Evolutionary conservation across 2,329 filamentous ascomycete species (phyloP), one percentile per base, ranked within the genome.

Genomic region (Aspergillus proliferans): DNA sequence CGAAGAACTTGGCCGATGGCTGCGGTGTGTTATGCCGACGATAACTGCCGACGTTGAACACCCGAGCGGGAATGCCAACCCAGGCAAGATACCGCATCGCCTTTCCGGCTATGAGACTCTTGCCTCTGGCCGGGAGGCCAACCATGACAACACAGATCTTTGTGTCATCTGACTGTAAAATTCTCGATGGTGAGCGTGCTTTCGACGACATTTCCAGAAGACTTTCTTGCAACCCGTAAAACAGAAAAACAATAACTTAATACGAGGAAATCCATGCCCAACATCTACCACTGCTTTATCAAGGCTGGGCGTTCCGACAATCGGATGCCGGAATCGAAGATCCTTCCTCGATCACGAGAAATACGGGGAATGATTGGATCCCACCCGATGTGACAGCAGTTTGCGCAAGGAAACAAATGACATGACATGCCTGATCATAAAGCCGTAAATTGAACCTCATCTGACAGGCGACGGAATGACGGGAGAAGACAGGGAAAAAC

Each of bases 71-170:
- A 65, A 98, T 91, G 22, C 91, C 95, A 51, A 97, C 85, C 93
- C 93, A 98, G 69, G 88, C 87, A 33, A 98, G 84, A 72, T 98
- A 98, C 52, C 93, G 86, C 69, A 93, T 86, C 52, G 90, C 89
- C 82, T 96, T 96, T 65, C 95, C 90, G 59, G 93, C 92, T 68
- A 98, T 97, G 70, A 95, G 83, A 75, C 89, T 95, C 80, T 98
- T 98, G 65, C 93, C 93, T 60, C 93, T 81, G 53, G 93, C 93
- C 48, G 93, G 93, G 67, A 98, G 79, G 58, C 93, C 93, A 52
- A 98, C 93, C 93, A 98, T 97, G 62, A 98, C 90, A 56, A 98
- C 91, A 71, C 92, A 97, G 75, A 98, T 94, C 70, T 88, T 88
- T 52, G 88, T 92, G 71, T 96, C 90, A 77, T 97, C 92, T 62